Evolutionary conservation across 2,329 filamentous ascomycete genomes (phyloP).

Genomic region (Venturia pyrina): DNA sequence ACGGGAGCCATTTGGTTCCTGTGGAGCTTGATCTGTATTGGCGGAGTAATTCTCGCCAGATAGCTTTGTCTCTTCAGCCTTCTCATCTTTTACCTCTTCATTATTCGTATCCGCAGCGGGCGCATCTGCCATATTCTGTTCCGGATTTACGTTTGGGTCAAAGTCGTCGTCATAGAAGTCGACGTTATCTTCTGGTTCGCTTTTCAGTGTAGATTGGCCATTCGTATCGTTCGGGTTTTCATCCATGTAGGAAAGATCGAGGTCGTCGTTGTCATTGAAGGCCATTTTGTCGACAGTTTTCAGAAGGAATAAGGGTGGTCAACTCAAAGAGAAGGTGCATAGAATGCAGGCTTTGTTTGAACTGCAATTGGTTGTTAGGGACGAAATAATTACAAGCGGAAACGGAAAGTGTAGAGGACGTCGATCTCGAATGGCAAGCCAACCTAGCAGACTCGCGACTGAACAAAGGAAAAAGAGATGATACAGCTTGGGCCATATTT

Average conservation of each 20-base stretch:
- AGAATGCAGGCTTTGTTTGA: slow-evolving; percentile 4
- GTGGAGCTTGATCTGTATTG: not conserved
- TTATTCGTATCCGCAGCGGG: slow-evolving; percentile 13
- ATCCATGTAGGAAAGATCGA: slow-evolving; percentile 46
- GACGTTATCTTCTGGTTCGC: slow-evolving; percentile 16
- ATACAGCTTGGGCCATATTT: slow-evolving; percentile 6
- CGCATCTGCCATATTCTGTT: not conserved
- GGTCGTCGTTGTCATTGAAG: slow-evolving; percentile 61
- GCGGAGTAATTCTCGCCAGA: not conserved
- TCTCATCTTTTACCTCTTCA: not conserved
- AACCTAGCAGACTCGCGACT: not conserved
- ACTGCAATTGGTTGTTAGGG: slow-evolving; percentile 6
- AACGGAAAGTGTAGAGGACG: not conserved
- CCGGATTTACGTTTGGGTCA: not conserved
- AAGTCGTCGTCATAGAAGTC: slow-evolving; percentile 10
- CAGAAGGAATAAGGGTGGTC: not conserved
- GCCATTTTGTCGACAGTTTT: slow-evolving; percentile 25
- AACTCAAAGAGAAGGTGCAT: not conserved
- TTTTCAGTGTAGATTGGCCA: slow-evolving; percentile 44
- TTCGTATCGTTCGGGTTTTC: not conserved
- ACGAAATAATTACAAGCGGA: slow-evolving; percentile 2
- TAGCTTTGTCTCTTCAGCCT: not conserved
- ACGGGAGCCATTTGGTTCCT: not conserved
- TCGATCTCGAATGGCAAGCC: not conserved
- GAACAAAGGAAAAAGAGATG: not conserved